Evolutionary conservation across 345 rosid genomes (phyloP), one percentile per base, ranked within the genome.

Genomic region (Boechera divaricarpa): DNA sequence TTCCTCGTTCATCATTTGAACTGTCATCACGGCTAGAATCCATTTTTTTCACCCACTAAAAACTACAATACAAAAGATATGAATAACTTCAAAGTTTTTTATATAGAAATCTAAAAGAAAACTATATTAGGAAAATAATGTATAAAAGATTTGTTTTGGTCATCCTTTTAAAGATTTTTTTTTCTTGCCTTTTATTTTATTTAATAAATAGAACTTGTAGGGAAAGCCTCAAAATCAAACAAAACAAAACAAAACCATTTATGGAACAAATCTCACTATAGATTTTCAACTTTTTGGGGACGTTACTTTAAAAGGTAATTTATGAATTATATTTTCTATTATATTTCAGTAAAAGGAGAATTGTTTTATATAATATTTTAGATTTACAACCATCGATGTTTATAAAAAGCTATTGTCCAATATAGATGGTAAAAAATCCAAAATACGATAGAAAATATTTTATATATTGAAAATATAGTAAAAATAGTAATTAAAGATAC

Each of bases 1-100:
- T 33, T 42, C 60, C 86, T 4, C 67, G 78, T 26, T 84, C 93
- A 74, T 85, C 82, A 28, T 83, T 82, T 35, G 86, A 82, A 83
- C 78, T 64, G n/a, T 80, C 84, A n/a, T 76, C 77, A 66, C 10
- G 45, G 51, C 38, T 58, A 45, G 42, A 49, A 39, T 28, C 51
- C 80, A 74, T 73, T 58, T 45, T 42, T 39, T 36, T 24, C n/a
- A 52, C 41, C 3, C n/a, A 76, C 8, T 47, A 47, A 45, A 45
- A 45, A 2, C 18, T 15, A 45, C 8, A 45, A 47, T 15, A n/a
- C 52, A n/a, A 47, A 42, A 52, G 12, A 24, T 42, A 53, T 59
- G 1, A 48, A 48, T 45, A 18, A 55, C 35, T 31, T 67, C 18
- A 21, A 6, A 10, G 63, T 31, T 76, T 12, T 54, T 31, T 62